Evolutionary conservation across 768 basidiomycete genomes (phyloP).

Genomic region (Coprinellus aureogranulatus): DNA sequence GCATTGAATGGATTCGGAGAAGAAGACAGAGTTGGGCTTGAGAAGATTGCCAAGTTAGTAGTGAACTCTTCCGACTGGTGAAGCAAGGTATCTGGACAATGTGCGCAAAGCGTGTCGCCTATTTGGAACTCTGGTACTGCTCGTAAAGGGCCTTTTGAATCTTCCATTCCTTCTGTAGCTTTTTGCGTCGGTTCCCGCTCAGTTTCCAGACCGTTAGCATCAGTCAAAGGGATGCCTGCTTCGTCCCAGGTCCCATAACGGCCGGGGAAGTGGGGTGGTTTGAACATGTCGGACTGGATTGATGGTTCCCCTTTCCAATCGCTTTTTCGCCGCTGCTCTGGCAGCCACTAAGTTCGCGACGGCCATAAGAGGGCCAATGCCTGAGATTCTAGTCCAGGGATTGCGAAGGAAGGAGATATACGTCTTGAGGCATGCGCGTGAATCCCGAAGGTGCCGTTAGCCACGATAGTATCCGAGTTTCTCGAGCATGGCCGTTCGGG

Average conservation of each 20-base stretch:
- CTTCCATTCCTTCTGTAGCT: slow-evolving; percentile 67
- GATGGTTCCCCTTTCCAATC: slow-evolving; percentile 75
- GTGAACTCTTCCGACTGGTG: slow-evolving; percentile 67
- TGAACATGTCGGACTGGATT: slow-evolving; percentile 80
- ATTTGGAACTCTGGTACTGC: slow-evolving; percentile 58
- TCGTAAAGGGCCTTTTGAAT: slow-evolving; percentile 77
- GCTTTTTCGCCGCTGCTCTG: too few relatives aligned
- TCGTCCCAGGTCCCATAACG: slow-evolving; percentile 84
- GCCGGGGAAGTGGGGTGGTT: slow-evolving; percentile 71
- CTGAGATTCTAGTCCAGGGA: too few relatives aligned
- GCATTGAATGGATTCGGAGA: slow-evolving; percentile 67
- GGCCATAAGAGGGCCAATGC: too few relatives aligned
- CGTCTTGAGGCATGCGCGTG: too few relatives aligned
- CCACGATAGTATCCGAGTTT: too few relatives aligned
- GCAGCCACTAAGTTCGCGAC: too few relatives aligned
- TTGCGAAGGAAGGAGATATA: too few relatives aligned
- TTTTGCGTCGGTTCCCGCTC: slow-evolving; percentile 79
- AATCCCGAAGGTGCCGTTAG: too few relatives aligned
- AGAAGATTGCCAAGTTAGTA: slow-evolving; percentile 65
- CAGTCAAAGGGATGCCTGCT: slow-evolving; percentile 80
- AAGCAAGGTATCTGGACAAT: not conserved
- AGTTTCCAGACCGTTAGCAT: slow-evolving; percentile 81
- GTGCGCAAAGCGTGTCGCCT: slow-evolving; percentile 19
- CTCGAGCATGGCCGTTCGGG: too few relatives aligned
- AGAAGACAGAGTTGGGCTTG: slow-evolving; percentile 75